A percentile compares a stretch with the other conserved stretches of the same genome.
Conservation (phyloP, 257 asterid species). For the Nicotiana noctiflora region DNA sequence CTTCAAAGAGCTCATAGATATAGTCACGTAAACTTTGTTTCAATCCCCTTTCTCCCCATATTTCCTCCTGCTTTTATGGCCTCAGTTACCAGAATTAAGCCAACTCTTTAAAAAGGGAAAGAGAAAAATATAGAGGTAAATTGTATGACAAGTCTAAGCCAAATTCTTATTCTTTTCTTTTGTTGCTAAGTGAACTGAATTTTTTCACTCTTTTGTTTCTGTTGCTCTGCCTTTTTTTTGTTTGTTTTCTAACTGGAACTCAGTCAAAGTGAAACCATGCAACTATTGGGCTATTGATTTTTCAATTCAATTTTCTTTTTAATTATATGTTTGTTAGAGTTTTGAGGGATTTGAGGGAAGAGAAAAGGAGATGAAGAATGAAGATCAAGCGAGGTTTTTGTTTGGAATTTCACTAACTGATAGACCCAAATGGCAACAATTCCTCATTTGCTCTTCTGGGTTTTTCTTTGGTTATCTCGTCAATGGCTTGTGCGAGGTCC, state of each 20-base stretch:
- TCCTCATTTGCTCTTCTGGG: conserved; percentile 77
- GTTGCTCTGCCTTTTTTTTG: not conserved
- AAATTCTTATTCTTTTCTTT: not conserved
- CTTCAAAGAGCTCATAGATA: not conserved
- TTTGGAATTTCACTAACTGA: conserved; percentile 70
- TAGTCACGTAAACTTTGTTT: not conserved
- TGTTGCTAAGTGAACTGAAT: not conserved
- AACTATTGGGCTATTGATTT: not conserved
- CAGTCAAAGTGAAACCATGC: not conserved
- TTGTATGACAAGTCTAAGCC: not conserved
- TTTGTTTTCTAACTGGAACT: not conserved
- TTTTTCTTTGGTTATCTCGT: conserved; percentile 93
- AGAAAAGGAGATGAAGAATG: conserved; percentile 54
- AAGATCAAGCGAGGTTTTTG: conserved; percentile 68
- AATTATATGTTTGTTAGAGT: not conserved
- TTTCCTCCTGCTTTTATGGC: not conserved
- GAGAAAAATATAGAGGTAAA: not conserved
- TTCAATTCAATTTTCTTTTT: not conserved
- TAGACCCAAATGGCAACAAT: conserved; percentile 79
- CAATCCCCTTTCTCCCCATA: not conserved
- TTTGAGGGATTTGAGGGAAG: not conserved
- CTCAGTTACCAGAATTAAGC: not conserved
- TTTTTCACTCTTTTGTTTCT: not conserved
- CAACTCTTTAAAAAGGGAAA: not conserved
- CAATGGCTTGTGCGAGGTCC: conserved; percentile 93